Percentiles rank a stretch among this genome's conserved stretches.
Conservation (phyloP, 2,329 filamentous ascomycete genomes). For the Fusarium penzigii region DNA sequence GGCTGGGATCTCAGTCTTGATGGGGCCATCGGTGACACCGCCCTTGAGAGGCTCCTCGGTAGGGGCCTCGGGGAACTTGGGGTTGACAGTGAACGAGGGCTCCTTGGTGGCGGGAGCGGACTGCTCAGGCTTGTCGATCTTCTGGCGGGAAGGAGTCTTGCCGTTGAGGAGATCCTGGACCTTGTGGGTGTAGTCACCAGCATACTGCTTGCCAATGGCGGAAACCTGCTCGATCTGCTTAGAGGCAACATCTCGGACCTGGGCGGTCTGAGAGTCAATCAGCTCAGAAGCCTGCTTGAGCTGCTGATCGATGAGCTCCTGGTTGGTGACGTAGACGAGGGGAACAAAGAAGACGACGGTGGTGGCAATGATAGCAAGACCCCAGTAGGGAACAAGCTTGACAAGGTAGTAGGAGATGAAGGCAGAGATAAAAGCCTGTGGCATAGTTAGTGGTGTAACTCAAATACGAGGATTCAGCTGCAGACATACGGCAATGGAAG, state of each 20-base stretch:
- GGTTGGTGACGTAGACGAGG: constrained; percentile 66
- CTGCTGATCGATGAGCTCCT: constrained; percentile 68
- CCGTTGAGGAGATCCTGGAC: constrained; percentile 64
- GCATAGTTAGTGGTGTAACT: constrained; percentile 14
- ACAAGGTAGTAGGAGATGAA: constrained; percentile 69
- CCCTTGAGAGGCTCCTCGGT: constrained; percentile 37
- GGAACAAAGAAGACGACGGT: constrained; percentile 63
- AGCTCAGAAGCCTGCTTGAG: constrained; percentile 58
- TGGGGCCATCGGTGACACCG: constrained; percentile 19
- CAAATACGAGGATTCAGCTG: constrained; percentile 12
- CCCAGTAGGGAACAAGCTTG: constrained; percentile 72
- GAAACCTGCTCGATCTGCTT: constrained; percentile 66
- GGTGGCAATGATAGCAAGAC: constrained; percentile 61
- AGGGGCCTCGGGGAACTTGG: constrained; percentile 39
- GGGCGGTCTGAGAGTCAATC: constrained; percentile 62
- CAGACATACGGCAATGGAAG: constrained; percentile 58
- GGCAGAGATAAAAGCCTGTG: constrained; percentile 58
- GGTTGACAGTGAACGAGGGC: constrained; percentile 9
- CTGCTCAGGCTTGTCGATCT: constrained; percentile 38
- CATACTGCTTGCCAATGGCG: constrained; percentile 65
- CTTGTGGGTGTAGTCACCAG: constrained; percentile 68
- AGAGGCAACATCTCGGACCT: constrained; percentile 61
- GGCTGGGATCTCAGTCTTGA: constrained; percentile 18
- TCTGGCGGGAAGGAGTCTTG: constrained; percentile 44
- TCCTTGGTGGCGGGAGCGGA: constrained; percentile 24